These are phyloP conservation scores for Kalaharituber pfeilii DNA, from an alignment of 2,329 filamentous ascomycete species.

Conservation along the genomic window DNA sequence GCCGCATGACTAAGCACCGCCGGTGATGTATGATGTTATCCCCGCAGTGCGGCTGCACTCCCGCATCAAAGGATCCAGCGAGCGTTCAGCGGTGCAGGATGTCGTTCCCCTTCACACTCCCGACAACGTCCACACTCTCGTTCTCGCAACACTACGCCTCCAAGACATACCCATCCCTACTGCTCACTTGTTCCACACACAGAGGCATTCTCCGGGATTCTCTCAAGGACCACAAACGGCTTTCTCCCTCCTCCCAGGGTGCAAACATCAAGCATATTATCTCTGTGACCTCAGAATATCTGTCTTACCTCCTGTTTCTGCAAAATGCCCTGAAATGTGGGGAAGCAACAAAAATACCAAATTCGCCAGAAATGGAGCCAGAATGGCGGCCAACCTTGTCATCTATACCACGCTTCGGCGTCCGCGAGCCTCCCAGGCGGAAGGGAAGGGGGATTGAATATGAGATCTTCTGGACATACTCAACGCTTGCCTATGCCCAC, in stretches of 20 bases:
- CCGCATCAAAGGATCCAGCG: not conserved
- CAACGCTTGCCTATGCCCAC: constrained; percentile 58
- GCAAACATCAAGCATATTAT: constrained; percentile 54
- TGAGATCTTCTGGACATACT: constrained; percentile 64
- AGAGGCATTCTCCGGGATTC: constrained; percentile 67
- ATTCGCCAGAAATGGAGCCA: constrained; percentile 43
- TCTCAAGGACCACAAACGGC: constrained; percentile 76
- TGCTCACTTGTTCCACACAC: constrained; percentile 62
- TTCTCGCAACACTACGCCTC: constrained; percentile 63
- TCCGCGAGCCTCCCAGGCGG: constrained; percentile 40
- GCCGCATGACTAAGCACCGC: not conserved
- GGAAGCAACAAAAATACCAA: constrained; percentile 47
- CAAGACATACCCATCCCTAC: constrained; percentile 74
- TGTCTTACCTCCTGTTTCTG: constrained; percentile 67
- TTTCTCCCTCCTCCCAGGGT: constrained; percentile 48
- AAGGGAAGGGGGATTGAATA: constrained; percentile 59
- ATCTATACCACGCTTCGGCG: constrained; percentile 44
- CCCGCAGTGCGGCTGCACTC: too few species aligned
- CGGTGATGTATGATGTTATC: too few species aligned
- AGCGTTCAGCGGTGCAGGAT: constrained; percentile 34
- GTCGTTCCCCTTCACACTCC: constrained; percentile 77
- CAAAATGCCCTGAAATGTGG: constrained; percentile 51
- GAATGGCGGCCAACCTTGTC: constrained; percentile 72
- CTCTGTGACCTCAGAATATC: constrained; percentile 53
- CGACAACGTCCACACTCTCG: constrained; percentile 74